Evolutionary conservation across 2,329 filamentous ascomycete genomes (phyloP), one percentile per base, ranked within the genome.

Genomic region (Trematosphaeria pertusa): DNA sequence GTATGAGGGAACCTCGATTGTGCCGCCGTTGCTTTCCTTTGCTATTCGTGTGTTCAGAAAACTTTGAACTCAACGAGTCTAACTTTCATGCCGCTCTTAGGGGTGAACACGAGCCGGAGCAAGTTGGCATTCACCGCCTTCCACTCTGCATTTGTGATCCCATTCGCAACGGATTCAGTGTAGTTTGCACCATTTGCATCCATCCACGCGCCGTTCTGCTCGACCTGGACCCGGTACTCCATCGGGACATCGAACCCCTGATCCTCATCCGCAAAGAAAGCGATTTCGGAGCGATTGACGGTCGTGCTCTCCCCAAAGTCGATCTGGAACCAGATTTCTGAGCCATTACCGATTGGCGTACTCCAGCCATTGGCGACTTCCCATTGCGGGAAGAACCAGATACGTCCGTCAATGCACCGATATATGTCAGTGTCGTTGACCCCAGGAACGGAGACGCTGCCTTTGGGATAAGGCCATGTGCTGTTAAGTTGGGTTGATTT

Each of bases 21-120:
- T 28, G 24, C 24, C 24, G 24, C 10, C 26, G 15, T n/a, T n/a
- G n/a, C n/a, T n/a, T n/a, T n/a, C n/a, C n/a, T n/a, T n/a, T n/a
- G n/a, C n/a, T n/a, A n/a, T n/a, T n/a, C n/a, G n/a, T n/a, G n/a
- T n/a, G n/a, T 38, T 30, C 34, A 64, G 35, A 59, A 74, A 0
- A 73, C 59, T 54, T 74, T 75, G 33, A 73, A 72, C 48, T 75
- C 73, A 2, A 69, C 69, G 11, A 75, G 39, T 26, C 73, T 58
- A 4, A 69, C 70, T 43, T 61, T 69, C 42, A 54, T 58, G 0
- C 62, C 69, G 14, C 51, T 49, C 36, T 62, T 51, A 7, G 71
- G 71, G 15, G 53, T 64, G 22, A 73, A 74, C 1, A 61, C 46
- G 4, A 73, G 45, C 34, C 70, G 64, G 5, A 72, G 53, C 38